Conservation (phyloP, 164 flowering plant genomes). For the Tetrastigma voinierianum region DNA sequence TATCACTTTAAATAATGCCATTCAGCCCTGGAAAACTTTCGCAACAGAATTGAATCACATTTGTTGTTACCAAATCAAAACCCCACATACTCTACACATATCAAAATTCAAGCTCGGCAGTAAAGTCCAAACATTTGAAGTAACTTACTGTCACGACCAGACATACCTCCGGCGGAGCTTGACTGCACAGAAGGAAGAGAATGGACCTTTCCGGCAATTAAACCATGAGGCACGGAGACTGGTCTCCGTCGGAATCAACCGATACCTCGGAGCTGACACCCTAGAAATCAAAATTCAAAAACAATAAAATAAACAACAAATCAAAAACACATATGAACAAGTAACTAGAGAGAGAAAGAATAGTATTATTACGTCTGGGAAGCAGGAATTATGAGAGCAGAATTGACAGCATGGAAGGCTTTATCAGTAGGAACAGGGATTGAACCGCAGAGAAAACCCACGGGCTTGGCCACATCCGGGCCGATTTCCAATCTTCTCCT, state of each 20-base stretch:
- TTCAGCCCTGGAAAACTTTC: no score
- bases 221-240: slow-evolving; percentile 60
- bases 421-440: slow-evolving; percentile 85
- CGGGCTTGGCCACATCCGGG: slow-evolving; percentile 58
- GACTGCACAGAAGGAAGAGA: slow-evolving; percentile 37
- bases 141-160: background rate
- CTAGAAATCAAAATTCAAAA: slow-evolving; percentile 22
- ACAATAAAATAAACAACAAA: background rate
- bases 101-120: no score
- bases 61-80: background rate
- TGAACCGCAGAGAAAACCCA: slow-evolving; percentile 86
- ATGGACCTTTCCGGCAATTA: slow-evolving; percentile 46
- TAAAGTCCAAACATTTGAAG: background rate
- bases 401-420: slow-evolving; percentile 54
- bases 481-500: slow-evolving; percentile 72
- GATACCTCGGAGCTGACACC: slow-evolving; percentile 76
- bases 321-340: background rate
- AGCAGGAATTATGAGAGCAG: slow-evolving; percentile 60
- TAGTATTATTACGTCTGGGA: slow-evolving; percentile 44
- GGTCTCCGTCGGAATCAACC: slow-evolving; percentile 82
- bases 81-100: no score
- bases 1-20: no score
- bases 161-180: slow-evolving; percentile 43
- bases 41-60: no score
- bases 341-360: slow-evolving; percentile 10